Conservation (phyloP, 2,329 filamentous ascomycete species). For the Lachnellula willkommii region DNA sequence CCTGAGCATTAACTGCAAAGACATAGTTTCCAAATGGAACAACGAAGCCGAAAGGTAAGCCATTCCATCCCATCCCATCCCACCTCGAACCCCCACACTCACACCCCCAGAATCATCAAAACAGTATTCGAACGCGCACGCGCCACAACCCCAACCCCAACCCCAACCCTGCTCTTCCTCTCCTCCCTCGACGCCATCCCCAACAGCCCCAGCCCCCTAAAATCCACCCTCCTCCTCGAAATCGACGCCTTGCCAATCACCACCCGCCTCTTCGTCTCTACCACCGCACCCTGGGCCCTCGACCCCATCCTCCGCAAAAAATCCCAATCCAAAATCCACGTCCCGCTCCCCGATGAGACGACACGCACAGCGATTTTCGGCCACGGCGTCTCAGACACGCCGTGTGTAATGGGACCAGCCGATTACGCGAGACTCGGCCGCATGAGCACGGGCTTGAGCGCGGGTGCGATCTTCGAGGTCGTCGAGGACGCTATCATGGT, state of each 20-base stretch:
- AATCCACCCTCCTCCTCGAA: background rate
- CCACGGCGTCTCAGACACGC: slow-evolving; percentile 1
- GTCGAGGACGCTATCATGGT: slow-evolving; percentile 7
- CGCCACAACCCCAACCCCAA: background rate
- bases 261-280: background rate
- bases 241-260: background rate
- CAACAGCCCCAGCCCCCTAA: background rate
- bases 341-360: slow-evolving; percentile 6
- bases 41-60: background rate
- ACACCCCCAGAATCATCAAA: background rate
- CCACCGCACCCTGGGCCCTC: slow-evolving; percentile 4
- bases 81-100: background rate
- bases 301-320: slow-evolving; percentile 2
- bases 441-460: slow-evolving; percentile 1
- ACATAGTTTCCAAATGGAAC: background rate
- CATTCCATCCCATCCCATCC: background rate
- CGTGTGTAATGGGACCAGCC: background rate
- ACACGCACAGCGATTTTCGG: slow-evolving; percentile 5
- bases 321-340: slow-evolving; percentile 4
- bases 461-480: slow-evolving; percentile 4
- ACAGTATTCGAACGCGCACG: background rate
- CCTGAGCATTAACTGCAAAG: background rate
- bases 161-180: background rate
- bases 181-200: background rate
- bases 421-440: background rate